phyloP scores from a whole-genome alignment of 805 yeast species.

The Saccharomycopsis babjevae region DNA sequence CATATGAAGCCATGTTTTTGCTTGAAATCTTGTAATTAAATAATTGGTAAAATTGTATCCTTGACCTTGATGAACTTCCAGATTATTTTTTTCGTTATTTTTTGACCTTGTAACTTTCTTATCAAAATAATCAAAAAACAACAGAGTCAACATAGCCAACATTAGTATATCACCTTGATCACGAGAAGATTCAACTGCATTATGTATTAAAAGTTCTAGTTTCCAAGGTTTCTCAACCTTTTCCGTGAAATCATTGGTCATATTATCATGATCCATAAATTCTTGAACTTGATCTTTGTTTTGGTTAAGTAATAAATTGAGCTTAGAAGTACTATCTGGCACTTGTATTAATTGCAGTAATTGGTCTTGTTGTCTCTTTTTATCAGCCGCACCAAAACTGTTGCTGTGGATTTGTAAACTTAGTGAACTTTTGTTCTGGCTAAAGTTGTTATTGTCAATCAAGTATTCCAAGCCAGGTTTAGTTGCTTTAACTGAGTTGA shows the following conservation, averaged over 20 bases:
- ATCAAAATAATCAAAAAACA: slow-evolving; percentile 36
- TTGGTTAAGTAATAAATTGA: background rate
- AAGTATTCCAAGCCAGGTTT: background rate
- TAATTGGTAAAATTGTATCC: slow-evolving; percentile 14
- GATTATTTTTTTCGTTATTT: background rate
- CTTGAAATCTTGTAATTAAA: slow-evolving; percentile 19
- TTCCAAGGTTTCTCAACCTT: slow-evolving; percentile 41
- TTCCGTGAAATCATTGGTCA: background rate
- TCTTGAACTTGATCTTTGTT: background rate
- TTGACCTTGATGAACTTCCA: slow-evolving; percentile 11
- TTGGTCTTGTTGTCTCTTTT: background rate
- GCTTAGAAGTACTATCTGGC: background rate
- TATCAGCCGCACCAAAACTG: background rate
- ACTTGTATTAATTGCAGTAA: background rate
- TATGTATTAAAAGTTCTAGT: slow-evolving; percentile 37
- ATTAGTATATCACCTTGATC: slow-evolving; percentile 55
- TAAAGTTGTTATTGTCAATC: background rate
- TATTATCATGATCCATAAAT: background rate
- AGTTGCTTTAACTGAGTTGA: background rate
- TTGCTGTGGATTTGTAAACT: background rate
- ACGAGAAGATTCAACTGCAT: slow-evolving; percentile 45
- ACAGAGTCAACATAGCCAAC: slow-evolving; percentile 45
- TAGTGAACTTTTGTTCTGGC: background rate
- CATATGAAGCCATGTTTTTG: slow-evolving; percentile 45
- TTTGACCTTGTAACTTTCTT: slow-evolving; percentile 5